These are phyloP conservation scores for Coelastrella sp. DNA, from an alignment of 139 green algal species.

Conservation along the genomic window DNA sequence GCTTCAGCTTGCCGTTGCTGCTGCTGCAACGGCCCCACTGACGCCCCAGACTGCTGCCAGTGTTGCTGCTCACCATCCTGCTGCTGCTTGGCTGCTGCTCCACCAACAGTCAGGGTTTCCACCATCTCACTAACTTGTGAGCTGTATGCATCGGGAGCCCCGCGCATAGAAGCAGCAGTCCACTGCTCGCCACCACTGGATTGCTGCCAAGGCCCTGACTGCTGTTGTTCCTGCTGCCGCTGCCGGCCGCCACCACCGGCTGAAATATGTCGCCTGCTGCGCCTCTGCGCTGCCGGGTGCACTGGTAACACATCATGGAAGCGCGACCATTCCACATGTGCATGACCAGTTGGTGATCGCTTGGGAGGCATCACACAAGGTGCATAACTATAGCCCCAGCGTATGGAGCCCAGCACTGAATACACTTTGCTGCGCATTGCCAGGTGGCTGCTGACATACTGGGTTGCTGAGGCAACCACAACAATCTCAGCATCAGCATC, in stretches of 20 bases:
- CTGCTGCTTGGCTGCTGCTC: background rate
- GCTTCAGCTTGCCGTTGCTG: background rate
- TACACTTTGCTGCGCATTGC: conserved; percentile 40
- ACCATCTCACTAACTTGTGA: conserved; percentile 6
- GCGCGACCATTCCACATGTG: conserved; percentile 8
- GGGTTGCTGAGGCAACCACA: conserved; percentile 57
- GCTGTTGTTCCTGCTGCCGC: conserved; percentile 17
- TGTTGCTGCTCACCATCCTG: conserved; percentile 1
- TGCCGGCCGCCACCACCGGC: background rate
- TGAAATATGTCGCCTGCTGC: background rate
- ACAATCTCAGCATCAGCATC: conserved; percentile 72
- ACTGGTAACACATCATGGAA: conserved; percentile 15
- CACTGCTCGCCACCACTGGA: background rate
- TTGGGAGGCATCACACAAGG: conserved; percentile 32
- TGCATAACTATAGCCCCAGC: conserved; percentile 36
- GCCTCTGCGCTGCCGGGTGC: conserved; percentile 4
- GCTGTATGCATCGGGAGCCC: background rate
- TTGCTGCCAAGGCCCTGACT: background rate
- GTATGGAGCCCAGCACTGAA: conserved; percentile 26
- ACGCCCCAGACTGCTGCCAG: conserved; percentile 22
- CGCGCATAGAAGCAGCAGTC: background rate
- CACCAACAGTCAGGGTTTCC: background rate
- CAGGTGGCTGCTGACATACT: conserved; percentile 36
- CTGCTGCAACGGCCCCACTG: background rate
- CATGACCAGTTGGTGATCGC: conserved; percentile 27